Percentiles rank a stretch among this genome's conserved stretches.
Conservation (phyloP, 345 rosid species). For the Jatropha curcas region DNA sequence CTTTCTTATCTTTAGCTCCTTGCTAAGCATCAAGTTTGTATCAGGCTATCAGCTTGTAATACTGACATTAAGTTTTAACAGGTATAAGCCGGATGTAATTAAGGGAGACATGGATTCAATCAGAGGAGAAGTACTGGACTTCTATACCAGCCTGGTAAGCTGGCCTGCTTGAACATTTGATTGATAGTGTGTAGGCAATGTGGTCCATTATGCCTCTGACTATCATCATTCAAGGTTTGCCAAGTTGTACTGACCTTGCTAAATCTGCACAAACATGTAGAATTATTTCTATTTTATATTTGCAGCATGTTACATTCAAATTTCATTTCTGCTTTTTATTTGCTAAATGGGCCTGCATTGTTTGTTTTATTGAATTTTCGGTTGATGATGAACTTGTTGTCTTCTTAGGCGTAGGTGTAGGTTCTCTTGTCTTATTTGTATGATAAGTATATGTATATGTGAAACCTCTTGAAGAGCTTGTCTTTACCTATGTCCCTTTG, state of each 20-base stretch:
- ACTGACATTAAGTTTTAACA: conserved; percentile 23
- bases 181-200: not conserved
- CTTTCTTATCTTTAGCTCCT: not conserved
- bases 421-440: too few species aligned
- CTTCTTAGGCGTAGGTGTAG: too few species aligned
- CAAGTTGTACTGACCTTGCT: not conserved
- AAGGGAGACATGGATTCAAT: conserved; percentile 98
- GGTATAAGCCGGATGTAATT: conserved; percentile 79
- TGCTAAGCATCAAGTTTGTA: not conserved
- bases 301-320: not conserved
- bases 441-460: too few species aligned
- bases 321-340: not conserved
- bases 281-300: not conserved
- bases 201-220: conserved; percentile 1
- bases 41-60: conserved; percentile 8
- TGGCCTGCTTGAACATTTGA: conserved; percentile 5
- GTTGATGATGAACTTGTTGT: too few species aligned
- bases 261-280: not conserved
- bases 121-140: conserved; percentile 58
- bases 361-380: not conserved
- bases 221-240: not conserved
- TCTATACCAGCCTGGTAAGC: conserved; percentile 62
- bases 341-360: not conserved
- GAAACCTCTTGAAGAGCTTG: too few species aligned
- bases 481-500: too few species aligned